Evolutionary conservation across 2,329 filamentous ascomycete species (phyloP).

Genomic region (Trichoderma sp.): DNA sequence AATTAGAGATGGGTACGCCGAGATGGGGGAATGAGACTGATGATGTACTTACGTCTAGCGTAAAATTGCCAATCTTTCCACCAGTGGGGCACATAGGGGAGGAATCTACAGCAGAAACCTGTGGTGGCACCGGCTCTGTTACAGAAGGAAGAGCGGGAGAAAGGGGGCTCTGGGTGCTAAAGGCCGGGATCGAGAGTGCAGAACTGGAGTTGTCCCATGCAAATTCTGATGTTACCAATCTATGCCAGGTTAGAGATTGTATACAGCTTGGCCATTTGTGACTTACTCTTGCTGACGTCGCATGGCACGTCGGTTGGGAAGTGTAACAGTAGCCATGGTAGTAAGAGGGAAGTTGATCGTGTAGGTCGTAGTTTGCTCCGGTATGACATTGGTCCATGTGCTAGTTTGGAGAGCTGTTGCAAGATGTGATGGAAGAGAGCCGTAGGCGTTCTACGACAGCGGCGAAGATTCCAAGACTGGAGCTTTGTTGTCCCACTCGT

Average conservation of each 20-base stretch:
- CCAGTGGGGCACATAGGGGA: constrained; percentile 30
- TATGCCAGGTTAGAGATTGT: constrained; percentile 21
- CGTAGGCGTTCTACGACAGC: constrained; percentile 26
- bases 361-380: constrained; percentile 40
- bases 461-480: constrained; percentile 22
- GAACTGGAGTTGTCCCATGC: constrained; percentile 34
- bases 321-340: constrained; percentile 35
- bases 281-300: constrained; percentile 32
- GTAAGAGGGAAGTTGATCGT: constrained; percentile 39
- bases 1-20: constrained; percentile 21
- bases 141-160: constrained; percentile 14
- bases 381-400: constrained; percentile 40
- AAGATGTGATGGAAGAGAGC: constrained; percentile 21
- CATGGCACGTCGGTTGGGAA: constrained; percentile 28
- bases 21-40: no score
- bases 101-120: constrained; percentile 16
- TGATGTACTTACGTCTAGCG: constrained; percentile 36
- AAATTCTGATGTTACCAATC: constrained; percentile 20
- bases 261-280: background rate
- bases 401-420: constrained; percentile 32
- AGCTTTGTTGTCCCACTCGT: constrained; percentile 19
- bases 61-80: constrained; percentile 37
- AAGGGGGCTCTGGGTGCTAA: constrained; percentile 7
- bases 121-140: constrained; percentile 14
- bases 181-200: constrained; percentile 31